Evolutionary conservation across 1,284 basidiomycete genomes (phyloP).

Genomic region (Ganoderma resinaceum): DNA sequence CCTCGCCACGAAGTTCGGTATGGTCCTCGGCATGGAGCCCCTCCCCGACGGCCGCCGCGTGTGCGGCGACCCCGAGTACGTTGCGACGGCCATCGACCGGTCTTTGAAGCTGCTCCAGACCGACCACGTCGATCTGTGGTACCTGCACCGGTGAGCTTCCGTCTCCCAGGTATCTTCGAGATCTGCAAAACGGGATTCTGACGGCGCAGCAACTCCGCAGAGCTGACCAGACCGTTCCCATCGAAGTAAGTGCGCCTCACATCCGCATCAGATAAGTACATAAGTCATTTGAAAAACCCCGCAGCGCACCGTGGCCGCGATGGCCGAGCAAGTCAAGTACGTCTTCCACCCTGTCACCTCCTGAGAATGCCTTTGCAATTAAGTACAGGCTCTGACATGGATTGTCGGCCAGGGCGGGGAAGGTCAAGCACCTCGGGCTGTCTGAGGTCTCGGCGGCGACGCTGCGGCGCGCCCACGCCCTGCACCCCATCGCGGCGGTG

Average conservation of each 20-base stretch:
- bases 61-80: conserved; percentile 45
- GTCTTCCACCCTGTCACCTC: not conserved
- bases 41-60: conserved; percentile 18
- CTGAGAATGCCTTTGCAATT: conserved; percentile 18
- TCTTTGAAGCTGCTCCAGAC: conserved; percentile 51
- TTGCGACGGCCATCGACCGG: conserved; percentile 42
- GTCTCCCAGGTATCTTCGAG: not conserved
- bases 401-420: conserved; percentile 37
- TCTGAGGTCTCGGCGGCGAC: conserved; percentile 52
- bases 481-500: conserved; percentile 48
- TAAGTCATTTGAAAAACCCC: not conserved
- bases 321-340: conserved; percentile 63
- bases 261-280: not conserved
- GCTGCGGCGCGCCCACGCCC: conserved; percentile 50
- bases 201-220: not conserved
- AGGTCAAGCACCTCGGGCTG: conserved; percentile 50
- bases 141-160: not conserved
- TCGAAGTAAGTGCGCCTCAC: conserved; percentile 44
- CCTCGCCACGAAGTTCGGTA: conserved; percentile 60
- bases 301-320: conserved; percentile 48
- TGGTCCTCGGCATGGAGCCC: not conserved
- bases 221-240: conserved; percentile 41
- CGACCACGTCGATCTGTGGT: conserved; percentile 53
- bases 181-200: not conserved
- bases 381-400: not conserved